Percentiles rank a stretch among this genome's conserved stretches.
These are phyloP conservation scores for Jamesozyma spencerorum DNA, from an alignment of 805 yeast genomes.

Conservation along the genomic window DNA sequence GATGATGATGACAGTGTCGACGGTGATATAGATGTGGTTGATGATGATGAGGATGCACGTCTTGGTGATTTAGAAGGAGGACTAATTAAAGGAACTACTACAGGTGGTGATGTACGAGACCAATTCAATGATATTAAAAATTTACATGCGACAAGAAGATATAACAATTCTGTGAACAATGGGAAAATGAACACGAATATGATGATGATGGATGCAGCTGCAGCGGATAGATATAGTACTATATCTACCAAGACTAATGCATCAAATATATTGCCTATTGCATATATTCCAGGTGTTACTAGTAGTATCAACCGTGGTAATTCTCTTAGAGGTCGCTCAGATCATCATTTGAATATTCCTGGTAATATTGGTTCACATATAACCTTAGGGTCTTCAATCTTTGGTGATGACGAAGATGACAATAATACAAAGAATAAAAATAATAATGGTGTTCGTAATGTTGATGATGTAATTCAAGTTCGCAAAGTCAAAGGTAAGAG, in stretches of 20 bases:
- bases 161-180: no score
- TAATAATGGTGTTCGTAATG: neutral
- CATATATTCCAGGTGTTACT: slow-evolving; percentile 90
- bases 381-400: slow-evolving; percentile 36
- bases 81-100: neutral
- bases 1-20: slow-evolving; percentile 14
- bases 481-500: no score
- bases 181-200: no score
- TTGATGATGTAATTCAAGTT: neutral
- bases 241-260: slow-evolving; percentile 68
- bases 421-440: neutral
- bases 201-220: neutral
- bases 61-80: neutral
- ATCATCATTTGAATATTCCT: slow-evolving; percentile 7
- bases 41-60: slow-evolving; percentile 5
- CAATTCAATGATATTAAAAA: slow-evolving; percentile 1
- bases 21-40: slow-evolving; percentile 17
- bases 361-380: slow-evolving; percentile 28
- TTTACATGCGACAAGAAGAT: neutral
- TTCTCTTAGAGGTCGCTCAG: neutral
- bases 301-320: slow-evolving; percentile 2
- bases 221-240: slow-evolving; percentile 33
- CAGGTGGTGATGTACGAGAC: neutral
- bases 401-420: slow-evolving; percentile 32
- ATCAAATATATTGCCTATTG: slow-evolving; percentile 82